phyloP scores from a whole-genome alignment of 176 grass and related monocot species.

The Saccharum spontaneum region DNA sequence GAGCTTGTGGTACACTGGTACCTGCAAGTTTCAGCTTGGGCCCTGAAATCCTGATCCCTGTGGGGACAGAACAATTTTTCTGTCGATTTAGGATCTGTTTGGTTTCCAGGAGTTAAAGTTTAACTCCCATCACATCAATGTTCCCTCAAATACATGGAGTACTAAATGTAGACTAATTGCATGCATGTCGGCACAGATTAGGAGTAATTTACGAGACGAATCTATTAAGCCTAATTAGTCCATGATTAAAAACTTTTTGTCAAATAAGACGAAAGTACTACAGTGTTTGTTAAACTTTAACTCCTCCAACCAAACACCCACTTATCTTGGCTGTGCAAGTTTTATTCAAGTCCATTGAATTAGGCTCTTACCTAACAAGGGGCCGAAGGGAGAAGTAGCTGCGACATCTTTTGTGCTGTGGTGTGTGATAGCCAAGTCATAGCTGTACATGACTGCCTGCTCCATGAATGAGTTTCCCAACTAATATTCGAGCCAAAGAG shows the following conservation, averaged over 20 bases:
- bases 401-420: background rate
- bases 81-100: too few species aligned
- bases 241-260: too few species aligned
- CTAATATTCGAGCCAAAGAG: background rate
- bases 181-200: too few species aligned
- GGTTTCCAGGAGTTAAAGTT: too few species aligned
- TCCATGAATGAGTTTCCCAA: conserved; percentile 15
- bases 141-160: too few species aligned
- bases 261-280: too few species aligned
- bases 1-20: background rate
- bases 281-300: too few species aligned
- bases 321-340: background rate
- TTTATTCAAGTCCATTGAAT: conserved; percentile 22
- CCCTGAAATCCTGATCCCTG: conserved; percentile 5
- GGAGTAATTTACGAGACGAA: too few species aligned
- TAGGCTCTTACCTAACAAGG: conserved; percentile 18
- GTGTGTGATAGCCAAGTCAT: conserved; percentile 17
- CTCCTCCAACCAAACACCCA: too few species aligned
- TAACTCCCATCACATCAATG: too few species aligned
- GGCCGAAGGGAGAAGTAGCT: background rate
- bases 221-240: too few species aligned
- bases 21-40: conserved; percentile 8
- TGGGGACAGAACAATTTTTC: conserved; percentile 21
- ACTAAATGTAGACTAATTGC: too few species aligned
- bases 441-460: background rate